Evolutionary conservation across 768 basidiomycete genomes (phyloP), one percentile per base, ranked within the genome.

Genomic region (Xerocomus spinulosus): DNA sequence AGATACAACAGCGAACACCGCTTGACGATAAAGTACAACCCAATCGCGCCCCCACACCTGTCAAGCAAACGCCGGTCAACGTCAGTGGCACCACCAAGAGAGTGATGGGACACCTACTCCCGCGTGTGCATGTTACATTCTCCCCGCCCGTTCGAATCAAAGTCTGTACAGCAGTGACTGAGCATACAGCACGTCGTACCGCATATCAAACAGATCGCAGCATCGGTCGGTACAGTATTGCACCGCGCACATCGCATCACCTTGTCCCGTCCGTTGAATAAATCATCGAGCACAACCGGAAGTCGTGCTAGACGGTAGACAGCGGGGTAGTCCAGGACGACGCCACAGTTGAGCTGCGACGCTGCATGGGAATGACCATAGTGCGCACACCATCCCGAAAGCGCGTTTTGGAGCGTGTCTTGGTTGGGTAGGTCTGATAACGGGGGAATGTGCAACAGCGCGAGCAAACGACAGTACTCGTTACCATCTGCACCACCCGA

Each of bases 51-150:
- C 6, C 90, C 91, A 59, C 95, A 98, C 47, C 95, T 97, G 54
- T 36, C 28, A 37, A 38, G 25, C 21, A 28, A 6, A 13, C n/a
- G n/a, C n/a, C n/a, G 10, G 10, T 28, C 26, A 28, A 6, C 26
- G 26, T 28, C 26, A 28, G 26, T 28, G 26, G 10, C 26, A 10
- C 26, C 26, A 28, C 26, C 26, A 28, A 28, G 14, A 1, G 28
- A n/a, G 26, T 28, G 4, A 14, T n/a, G 14, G 6, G 26, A 13
- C 7, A 83, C 92, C 62, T 61, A 96, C 95, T 90, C 87, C 77
- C 92, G 77, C 42, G 86, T 89, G 63, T 98, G 96, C 75, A 88
- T 80, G 63, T 97, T 99, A 65, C 94, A 97, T 61, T 99, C 95
- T 24, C 95, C 96, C 21, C 85, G 73, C 33, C 72, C 70, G 20